These are phyloP conservation scores for Aspergillus tubingensis DNA, from an alignment of 2,329 filamentous ascomycete species.

Conservation along the genomic window DNA sequence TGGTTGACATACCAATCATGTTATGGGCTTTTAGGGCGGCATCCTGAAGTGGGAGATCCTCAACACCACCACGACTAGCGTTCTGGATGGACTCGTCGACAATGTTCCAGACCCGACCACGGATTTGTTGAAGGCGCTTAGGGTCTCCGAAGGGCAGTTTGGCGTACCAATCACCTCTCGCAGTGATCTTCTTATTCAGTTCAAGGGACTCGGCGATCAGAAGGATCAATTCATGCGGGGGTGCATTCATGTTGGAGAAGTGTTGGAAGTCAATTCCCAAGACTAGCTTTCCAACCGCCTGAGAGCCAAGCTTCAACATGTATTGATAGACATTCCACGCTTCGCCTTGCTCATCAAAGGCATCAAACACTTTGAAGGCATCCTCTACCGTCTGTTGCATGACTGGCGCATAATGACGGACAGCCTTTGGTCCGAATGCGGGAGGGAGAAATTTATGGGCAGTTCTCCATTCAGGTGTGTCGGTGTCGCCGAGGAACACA, in stretches of 20 bases:
- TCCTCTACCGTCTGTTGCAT: conserved; percentile 60
- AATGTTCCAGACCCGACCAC: conserved; percentile 22
- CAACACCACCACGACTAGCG: conserved; percentile 24
- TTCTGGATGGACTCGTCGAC: conserved; percentile 26
- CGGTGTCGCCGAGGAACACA: conserved; percentile 38
- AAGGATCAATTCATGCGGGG: conserved; percentile 54
- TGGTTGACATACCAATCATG: conserved; percentile 42
- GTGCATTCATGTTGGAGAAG: conserved; percentile 48
- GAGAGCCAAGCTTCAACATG: conserved; percentile 52
- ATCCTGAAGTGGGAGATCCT: conserved; percentile 40
- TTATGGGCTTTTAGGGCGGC: conserved; percentile 45
- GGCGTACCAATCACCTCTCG: conserved; percentile 58
- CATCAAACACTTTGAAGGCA: conserved; percentile 51
- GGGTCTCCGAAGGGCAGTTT: conserved; percentile 61
- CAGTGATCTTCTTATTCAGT: conserved; percentile 61
- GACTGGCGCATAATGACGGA: conserved; percentile 60
- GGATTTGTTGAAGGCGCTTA: conserved; percentile 37
- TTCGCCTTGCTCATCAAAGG: conserved; percentile 49
- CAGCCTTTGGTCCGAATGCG: conserved; percentile 60
- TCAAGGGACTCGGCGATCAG: conserved; percentile 54
- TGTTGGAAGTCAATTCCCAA: conserved; percentile 51
- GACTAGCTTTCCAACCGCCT: conserved; percentile 48
- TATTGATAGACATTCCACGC: conserved; percentile 54
- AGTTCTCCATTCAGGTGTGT: conserved; percentile 38
- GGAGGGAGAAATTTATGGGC: conserved; percentile 66